Evolutionary conservation across 1,284 basidiomycete genomes (phyloP), one percentile per base, ranked within the genome.

Genomic region (Volvariella surrecta): DNA sequence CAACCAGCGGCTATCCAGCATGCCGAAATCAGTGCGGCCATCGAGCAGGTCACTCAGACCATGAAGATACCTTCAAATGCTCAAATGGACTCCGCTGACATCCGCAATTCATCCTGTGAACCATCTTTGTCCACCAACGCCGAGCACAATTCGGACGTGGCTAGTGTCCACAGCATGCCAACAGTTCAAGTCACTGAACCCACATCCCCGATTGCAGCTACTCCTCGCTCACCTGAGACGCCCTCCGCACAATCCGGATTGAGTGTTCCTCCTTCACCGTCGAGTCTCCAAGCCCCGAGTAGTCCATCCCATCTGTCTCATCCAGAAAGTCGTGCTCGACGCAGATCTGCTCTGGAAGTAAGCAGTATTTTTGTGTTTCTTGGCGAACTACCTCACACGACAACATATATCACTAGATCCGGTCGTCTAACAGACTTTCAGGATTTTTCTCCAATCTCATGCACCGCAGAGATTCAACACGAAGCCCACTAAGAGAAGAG

Each of bases 391-490:
- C 43, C 46, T 24, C 35, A 32, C 40, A 45, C 35, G 44, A 21
- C 9, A 24, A 15, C 31, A 32, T 42, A 45, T 38, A 42, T 42
- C 16, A 37, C 43, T 58, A 82, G 74, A 59, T 61, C 47, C 79
- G 83, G 46, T 63, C 80, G 24, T 70, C 79, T 21, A 85, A 79
- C 57, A 73, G 86, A 20, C 68, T 89, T 35, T 89, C 85, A 34
- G 86, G 85, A 17, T 88, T 89, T 61, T 78, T 89, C 58, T 81
- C 76, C n/a, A 77, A 75, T 54, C 68, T 89, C 44, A 84, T 89
- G 6, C 78, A 84, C 55, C 74, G 84, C 40, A 73, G 83, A 42
- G 83, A 86, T 41, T 60, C 58, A 13, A 43, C 60, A 10, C 55
- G 61, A n/a, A 54, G 46, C 42, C 41, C 52, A 35, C 58, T 60